Conservation (phyloP, 352 stramenopile species). For the Phytophthora pluvialis region DNA sequence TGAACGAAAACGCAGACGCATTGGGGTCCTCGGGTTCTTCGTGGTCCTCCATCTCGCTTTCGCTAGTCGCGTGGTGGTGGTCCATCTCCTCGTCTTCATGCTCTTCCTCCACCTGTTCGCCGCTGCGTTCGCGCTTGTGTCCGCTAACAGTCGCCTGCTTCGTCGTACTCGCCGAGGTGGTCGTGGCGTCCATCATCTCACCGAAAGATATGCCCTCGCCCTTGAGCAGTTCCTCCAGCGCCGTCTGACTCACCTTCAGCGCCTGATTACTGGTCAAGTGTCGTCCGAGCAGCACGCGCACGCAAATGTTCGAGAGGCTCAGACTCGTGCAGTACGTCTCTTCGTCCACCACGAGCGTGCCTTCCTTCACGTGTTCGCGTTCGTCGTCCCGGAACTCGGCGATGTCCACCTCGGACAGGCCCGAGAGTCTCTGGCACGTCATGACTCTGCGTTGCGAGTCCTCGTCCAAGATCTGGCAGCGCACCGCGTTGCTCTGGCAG, state of each 20-base stretch:
- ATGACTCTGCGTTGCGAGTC: conserved; percentile 78
- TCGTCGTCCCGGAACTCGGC: conserved; percentile 87
- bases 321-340: conserved; percentile 84
- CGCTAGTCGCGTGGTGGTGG: conserved; percentile 28
- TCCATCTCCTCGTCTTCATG: conserved; percentile 27
- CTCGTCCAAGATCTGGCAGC: conserved; percentile 87
- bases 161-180: neutral
- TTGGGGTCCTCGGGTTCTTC: conserved; percentile 35
- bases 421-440: conserved; percentile 75
- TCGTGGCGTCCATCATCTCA: conserved; percentile 57
- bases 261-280: conserved; percentile 82
- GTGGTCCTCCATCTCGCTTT: conserved; percentile 43
- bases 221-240: conserved; percentile 77
- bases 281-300: conserved; percentile 78
- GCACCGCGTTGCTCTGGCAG: conserved; percentile 85
- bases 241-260: conserved; percentile 88
- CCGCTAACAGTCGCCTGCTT: conserved; percentile 13
- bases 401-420: conserved; percentile 88
- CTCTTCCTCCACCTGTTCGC: conserved; percentile 22
- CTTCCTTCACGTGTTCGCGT: conserved; percentile 88
- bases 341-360: conserved; percentile 82
- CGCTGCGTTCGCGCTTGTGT: conserved; percentile 35
- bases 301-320: conserved; percentile 82
- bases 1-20: conserved; percentile 71
- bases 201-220: conserved; percentile 73